A percentile compares a stretch with the other conserved stretches of the same genome.
phyloP scores from a whole-genome alignment of 495 filamentous ascomycete species.

The Podospora appendiculata region DNA sequence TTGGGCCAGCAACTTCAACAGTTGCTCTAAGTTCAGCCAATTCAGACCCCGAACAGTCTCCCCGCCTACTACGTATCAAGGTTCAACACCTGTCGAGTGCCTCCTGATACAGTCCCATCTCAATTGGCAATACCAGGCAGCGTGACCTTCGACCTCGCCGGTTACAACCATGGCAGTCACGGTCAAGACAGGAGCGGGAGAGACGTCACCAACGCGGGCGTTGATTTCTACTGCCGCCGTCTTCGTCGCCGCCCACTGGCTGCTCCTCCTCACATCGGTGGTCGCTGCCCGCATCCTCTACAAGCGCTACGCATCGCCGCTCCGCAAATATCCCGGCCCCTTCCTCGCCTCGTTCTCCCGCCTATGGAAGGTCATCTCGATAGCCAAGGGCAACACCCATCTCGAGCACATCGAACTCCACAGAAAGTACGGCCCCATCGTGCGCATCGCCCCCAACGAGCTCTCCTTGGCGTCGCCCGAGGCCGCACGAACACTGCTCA shows the following conservation, averaged over 20 bases:
- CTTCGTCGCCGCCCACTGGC: slow-evolving; percentile 29
- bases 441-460: slow-evolving; percentile 50
- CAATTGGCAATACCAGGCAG: background rate
- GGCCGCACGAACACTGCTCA: slow-evolving; percentile 38
- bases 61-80: background rate
- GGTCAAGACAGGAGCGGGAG: slow-evolving; percentile 19
- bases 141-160: background rate
- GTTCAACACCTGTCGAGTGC: slow-evolving; percentile 4
- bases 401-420: slow-evolving; percentile 41
- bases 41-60: background rate
- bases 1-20: slow-evolving; percentile 23
- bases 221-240: slow-evolving; percentile 18
- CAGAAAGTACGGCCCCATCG: slow-evolving; percentile 46
- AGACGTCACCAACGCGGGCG: slow-evolving; percentile 18
- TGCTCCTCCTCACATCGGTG: slow-evolving; percentile 21
- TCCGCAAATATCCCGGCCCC: slow-evolving; percentile 42
- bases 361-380: slow-evolving; percentile 38
- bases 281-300: slow-evolving; percentile 25
- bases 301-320: slow-evolving; percentile 36
- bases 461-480: slow-evolving; percentile 45
- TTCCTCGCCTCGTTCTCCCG: slow-evolving; percentile 39
- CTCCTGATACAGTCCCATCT: too few species aligned
- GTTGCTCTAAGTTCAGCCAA: slow-evolving; percentile 5
- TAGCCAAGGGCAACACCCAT: slow-evolving; percentile 30
- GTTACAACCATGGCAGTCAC: slow-evolving; percentile 19